Evolutionary conservation across 129 eudicot genomes (phyloP).

Genomic region (Arctium minus): DNA sequence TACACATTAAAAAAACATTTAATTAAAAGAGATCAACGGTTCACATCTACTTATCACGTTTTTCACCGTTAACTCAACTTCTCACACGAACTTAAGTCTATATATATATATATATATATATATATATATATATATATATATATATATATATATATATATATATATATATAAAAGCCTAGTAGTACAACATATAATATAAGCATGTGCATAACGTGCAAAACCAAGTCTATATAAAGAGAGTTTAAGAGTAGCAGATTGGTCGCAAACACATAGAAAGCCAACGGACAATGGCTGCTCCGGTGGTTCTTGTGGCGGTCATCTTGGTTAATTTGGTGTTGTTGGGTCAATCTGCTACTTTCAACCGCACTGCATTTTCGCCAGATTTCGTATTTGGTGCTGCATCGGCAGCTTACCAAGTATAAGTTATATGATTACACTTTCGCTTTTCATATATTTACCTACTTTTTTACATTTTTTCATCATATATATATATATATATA

Average conservation of each 20-base stretch:
- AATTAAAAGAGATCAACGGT: too few species aligned
- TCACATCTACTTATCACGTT: too few species aligned
- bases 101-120: too few species aligned
- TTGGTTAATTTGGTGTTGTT: neutral
- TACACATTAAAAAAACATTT: too few species aligned
- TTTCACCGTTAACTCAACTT: too few species aligned
- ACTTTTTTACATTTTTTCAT: neutral
- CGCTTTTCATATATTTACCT: neutral
- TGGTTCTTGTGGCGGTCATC: neutral
- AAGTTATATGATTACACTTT: neutral
- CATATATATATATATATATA: too few species aligned
- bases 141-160: too few species aligned
- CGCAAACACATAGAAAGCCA: neutral
- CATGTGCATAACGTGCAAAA: neutral
- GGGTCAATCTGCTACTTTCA: conserved; percentile 4
- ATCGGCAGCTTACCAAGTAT: conserved; percentile 16
- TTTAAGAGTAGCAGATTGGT: neutral
- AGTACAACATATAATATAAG: neutral
- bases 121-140: neutral
- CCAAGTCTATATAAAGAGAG: neutral
- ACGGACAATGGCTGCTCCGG: neutral
- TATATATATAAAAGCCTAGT: neutral
- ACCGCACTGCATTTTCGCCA: conserved; percentile 9
- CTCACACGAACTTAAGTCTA: too few species aligned
- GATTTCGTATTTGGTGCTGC: conserved; percentile 14